Conservation (phyloP, 352 stramenopile species). For the Peronosclerospora sorghi region DNA sequence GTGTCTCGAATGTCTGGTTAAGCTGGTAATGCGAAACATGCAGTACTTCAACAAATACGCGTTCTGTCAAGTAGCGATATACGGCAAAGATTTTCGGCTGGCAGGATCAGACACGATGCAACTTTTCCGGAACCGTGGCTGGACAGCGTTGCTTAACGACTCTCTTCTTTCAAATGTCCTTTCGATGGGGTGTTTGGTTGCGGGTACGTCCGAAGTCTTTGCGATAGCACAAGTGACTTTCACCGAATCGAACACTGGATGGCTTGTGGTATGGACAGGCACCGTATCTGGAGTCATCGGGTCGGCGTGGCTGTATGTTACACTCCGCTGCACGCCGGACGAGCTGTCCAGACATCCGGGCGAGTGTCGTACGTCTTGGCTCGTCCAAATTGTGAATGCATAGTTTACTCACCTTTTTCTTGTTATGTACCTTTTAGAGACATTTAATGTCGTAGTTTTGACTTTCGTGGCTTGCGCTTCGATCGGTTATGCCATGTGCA, state of each 20-base stretch:
- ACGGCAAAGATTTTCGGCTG: slow-evolving; percentile 70
- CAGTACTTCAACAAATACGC: slow-evolving; percentile 85
- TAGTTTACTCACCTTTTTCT: not conserved
- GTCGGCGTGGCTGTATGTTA: slow-evolving; percentile 57
- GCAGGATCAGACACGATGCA: slow-evolving; percentile 69
- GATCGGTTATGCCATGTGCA: slow-evolving; percentile 79
- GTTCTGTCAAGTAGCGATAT: slow-evolving; percentile 79
- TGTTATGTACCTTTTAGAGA: slow-evolving; percentile 32
- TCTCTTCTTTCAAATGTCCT: slow-evolving; percentile 71
- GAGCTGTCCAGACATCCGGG: slow-evolving; percentile 26
- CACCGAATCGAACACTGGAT: not conserved
- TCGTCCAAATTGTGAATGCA: not conserved
- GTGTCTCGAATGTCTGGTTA: slow-evolving; percentile 73
- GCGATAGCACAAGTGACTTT: not conserved
- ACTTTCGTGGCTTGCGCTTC: slow-evolving; percentile 62
- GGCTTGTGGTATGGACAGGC: slow-evolving; percentile 23
- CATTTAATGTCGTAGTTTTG: slow-evolving; percentile 73
- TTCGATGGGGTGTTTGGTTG: slow-evolving; percentile 57
- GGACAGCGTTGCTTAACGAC: slow-evolving; percentile 71
- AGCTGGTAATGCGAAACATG: slow-evolving; percentile 58
- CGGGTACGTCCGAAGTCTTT: slow-evolving; percentile 32
- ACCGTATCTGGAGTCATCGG: slow-evolving; percentile 61
- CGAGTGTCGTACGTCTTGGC: slow-evolving; percentile 49
- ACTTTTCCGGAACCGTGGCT: slow-evolving; percentile 72
- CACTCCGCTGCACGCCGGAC: slow-evolving; percentile 48